Evolutionary conservation across 208 protist species (phyloP).

Genomic region (Trypanosoma mega): DNA sequence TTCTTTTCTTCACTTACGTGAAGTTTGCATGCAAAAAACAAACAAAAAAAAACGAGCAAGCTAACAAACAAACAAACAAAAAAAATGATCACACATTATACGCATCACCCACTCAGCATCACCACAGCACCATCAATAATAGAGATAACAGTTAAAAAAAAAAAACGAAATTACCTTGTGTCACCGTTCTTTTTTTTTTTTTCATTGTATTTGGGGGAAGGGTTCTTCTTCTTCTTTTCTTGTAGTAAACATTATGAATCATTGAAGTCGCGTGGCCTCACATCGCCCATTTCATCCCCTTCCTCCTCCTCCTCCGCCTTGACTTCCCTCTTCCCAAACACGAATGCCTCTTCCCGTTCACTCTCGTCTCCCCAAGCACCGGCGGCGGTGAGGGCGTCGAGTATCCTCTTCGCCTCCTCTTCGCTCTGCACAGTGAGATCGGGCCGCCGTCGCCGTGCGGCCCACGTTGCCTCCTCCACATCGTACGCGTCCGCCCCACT

Average conservation of each 20-base stretch:
- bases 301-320: conserved; percentile 15
- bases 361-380: conserved; percentile 21
- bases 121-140: too few relatives aligned
- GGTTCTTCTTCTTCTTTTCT: too few relatives aligned
- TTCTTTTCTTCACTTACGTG: too few relatives aligned
- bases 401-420: conserved; percentile 23
- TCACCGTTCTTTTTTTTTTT: background rate
- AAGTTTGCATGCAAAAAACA: background rate
- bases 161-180: background rate
- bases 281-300: conserved; percentile 10
- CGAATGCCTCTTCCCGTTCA: too few relatives aligned
- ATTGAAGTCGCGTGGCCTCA: too few relatives aligned
- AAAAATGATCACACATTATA: too few relatives aligned
- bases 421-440: conserved; percentile 27
- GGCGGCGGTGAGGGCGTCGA: conserved; percentile 20
- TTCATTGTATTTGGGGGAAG: background rate
- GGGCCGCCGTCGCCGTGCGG: conserved; percentile 7
- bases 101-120: too few relatives aligned
- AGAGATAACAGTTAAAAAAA: too few relatives aligned
- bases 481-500: conserved; percentile 31
- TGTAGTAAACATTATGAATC: too few relatives aligned
- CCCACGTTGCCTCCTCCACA: conserved; percentile 18
- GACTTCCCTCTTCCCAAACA: conserved; percentile 6
- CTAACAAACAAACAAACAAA: conserved; percentile 9
- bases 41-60: conserved; percentile 2